phyloP scores from a whole-genome alignment of 371 early-diverging fungal species.

The Encephalitozoon hellem region DNA sequence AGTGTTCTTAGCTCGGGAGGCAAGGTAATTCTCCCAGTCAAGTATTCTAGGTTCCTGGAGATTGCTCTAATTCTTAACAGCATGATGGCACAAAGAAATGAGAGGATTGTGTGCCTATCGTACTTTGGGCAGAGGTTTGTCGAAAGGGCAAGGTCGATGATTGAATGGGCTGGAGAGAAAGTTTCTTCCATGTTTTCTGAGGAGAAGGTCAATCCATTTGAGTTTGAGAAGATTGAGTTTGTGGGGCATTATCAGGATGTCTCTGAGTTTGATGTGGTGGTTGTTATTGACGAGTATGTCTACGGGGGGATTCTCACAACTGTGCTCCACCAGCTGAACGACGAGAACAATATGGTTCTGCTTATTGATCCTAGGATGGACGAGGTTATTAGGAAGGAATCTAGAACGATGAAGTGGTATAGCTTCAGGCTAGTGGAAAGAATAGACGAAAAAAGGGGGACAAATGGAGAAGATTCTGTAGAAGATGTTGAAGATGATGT shows the following conservation, averaged over 20 bases:
- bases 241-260: conserved; percentile 22
- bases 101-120: conserved; percentile 61
- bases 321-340: conserved; percentile 38
- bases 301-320: conserved; percentile 39
- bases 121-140: conserved; percentile 47
- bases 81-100: conserved; percentile 9
- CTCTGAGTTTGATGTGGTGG: conserved; percentile 31
- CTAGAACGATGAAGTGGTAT: conserved; percentile 15
- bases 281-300: conserved; percentile 48
- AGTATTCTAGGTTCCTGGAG: conserved; percentile 79
- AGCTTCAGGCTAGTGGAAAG: conserved; percentile 8
- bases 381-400: conserved; percentile 26
- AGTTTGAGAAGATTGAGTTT: conserved; percentile 48
- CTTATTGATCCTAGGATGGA: conserved; percentile 29
- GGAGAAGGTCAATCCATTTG: conserved; percentile 56
- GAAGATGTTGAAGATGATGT: conserved; percentile 4
- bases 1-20: conserved; percentile 64
- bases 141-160: conserved; percentile 57
- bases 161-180: conserved; percentile 60
- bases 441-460: background rate
- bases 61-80: conserved; percentile 68
- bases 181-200: conserved; percentile 45
- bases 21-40: conserved; percentile 77
- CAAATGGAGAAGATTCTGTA: conserved; percentile 1
- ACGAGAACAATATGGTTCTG: conserved; percentile 32